These are phyloP conservation scores for Parafenestella ontariensis DNA, from an alignment of 2,329 filamentous ascomycete species.

Conservation along the genomic window DNA sequence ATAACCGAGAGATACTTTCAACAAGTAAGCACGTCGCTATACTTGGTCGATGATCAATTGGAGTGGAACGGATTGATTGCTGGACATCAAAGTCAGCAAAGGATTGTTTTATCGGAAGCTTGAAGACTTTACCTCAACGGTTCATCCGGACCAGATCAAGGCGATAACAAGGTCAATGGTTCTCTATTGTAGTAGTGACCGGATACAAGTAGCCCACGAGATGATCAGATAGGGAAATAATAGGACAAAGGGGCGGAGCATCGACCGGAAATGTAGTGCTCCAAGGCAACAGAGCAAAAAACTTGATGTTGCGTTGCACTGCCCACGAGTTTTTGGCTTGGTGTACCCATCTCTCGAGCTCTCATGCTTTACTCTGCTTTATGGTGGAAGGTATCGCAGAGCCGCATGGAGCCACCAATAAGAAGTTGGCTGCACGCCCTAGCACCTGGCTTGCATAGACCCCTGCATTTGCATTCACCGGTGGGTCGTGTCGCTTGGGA, in stretches of 20 bases:
- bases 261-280: slow-evolving; percentile 12
- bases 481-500: slow-evolving; percentile 26
- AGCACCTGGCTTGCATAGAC: slow-evolving; percentile 4
- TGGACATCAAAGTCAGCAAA: slow-evolving; percentile 2
- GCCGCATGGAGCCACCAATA: slow-evolving; percentile 39
- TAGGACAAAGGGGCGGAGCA: slow-evolving; percentile 39
- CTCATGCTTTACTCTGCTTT: slow-evolving; percentile 36
- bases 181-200: slow-evolving; percentile 3
- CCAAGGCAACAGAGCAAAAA: slow-evolving; percentile 33
- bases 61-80: not conserved
- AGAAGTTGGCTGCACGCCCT: slow-evolving; percentile 12
- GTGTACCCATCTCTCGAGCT: slow-evolving; percentile 25
- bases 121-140: slow-evolving; percentile 1
- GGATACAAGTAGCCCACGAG: slow-evolving; percentile 13
- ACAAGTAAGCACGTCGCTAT: not conserved
- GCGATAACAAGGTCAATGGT: not conserved
- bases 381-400: slow-evolving; percentile 42
- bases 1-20: not conserved
- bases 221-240: slow-evolving; percentile 13
- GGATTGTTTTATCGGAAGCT: not conserved
- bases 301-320: slow-evolving; percentile 34
- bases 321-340: slow-evolving; percentile 32
- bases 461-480: slow-evolving; percentile 39
- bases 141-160: not conserved
- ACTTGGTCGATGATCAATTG: not conserved